Percentiles rank a stretch among this genome's conserved stretches.
These are phyloP conservation scores for Extremus antarcticus DNA, from an alignment of 495 filamentous ascomycete genomes.

Conservation along the genomic window DNA sequence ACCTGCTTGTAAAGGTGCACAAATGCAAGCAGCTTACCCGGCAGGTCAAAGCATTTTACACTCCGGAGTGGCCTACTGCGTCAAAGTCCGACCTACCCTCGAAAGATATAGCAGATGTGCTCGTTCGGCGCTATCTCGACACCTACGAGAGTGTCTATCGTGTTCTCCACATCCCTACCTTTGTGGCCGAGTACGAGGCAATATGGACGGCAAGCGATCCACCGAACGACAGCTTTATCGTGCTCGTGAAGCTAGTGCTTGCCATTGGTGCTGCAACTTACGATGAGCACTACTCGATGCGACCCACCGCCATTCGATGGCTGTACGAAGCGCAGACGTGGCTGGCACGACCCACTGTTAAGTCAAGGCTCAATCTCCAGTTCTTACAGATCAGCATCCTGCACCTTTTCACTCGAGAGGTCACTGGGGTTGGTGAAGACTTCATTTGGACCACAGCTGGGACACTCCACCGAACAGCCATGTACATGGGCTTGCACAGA, in stretches of 20 bases:
- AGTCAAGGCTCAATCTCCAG: slow-evolving; percentile 39
- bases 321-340: slow-evolving; percentile 47
- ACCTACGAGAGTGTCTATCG: slow-evolving; percentile 47
- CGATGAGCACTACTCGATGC: slow-evolving; percentile 19
- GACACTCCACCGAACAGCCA: slow-evolving; percentile 43
- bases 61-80: neutral
- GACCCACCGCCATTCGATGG: slow-evolving; percentile 37
- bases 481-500: slow-evolving; percentile 49
- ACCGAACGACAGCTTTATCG: slow-evolving; percentile 3
- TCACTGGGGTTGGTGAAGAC: slow-evolving; percentile 41
- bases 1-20: neutral
- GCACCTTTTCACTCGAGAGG: slow-evolving; percentile 43
- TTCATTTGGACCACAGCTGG: slow-evolving; percentile 47
- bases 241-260: neutral
- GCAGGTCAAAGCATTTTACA: neutral
- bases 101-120: slow-evolving; percentile 35
- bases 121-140: slow-evolving; percentile 44
- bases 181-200: slow-evolving; percentile 40
- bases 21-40: neutral
- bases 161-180: slow-evolving; percentile 48
- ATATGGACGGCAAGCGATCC: slow-evolving; percentile 38
- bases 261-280: neutral
- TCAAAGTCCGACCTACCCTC: neutral
- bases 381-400: slow-evolving; percentile 46
- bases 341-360: slow-evolving; percentile 43